Percentiles rank a stretch among this genome's conserved stretches.
phyloP scores from a whole-genome alignment of 306 rosid genomes.

The Prunus salicina region DNA sequence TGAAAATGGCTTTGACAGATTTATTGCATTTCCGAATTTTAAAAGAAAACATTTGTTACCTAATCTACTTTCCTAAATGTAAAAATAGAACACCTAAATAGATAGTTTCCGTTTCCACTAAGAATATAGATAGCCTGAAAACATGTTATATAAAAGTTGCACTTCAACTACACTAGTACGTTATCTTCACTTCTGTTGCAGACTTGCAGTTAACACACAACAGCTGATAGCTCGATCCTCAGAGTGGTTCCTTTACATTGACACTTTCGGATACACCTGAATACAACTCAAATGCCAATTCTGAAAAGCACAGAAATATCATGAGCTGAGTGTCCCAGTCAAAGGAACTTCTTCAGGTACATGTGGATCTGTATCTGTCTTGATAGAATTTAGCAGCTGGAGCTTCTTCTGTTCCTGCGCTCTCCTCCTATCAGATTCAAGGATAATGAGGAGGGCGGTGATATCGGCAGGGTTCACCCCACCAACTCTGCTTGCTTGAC shows the following conservation, averaged over 20 bases:
- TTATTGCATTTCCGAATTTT: too few species aligned
- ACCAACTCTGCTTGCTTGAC: constrained; percentile 96
- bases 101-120: background rate
- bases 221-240: background rate
- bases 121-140: background rate
- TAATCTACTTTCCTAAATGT: too few species aligned
- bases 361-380: constrained; percentile 34
- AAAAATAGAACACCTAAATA: too few species aligned
- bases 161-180: background rate
- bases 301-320: constrained; percentile 11
- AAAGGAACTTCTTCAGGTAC: constrained; percentile 42
- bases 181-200: background rate
- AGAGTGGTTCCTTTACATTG: background rate
- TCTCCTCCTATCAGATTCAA: constrained; percentile 70
- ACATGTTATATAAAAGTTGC: background rate
- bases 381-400: constrained; percentile 47
- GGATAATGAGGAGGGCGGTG: constrained; percentile 83
- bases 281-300: background rate
- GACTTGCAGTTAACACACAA: background rate
- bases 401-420: constrained; percentile 59
- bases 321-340: constrained; percentile 52
- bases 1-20: too few species aligned
- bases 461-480: constrained; percentile 98
- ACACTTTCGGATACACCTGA: background rate
- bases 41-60: too few species aligned